Evolutionary conservation across 2,329 filamentous ascomycete species (phyloP), one percentile per base, ranked within the genome.

Genomic region (Fusarium euwallaceae): DNA sequence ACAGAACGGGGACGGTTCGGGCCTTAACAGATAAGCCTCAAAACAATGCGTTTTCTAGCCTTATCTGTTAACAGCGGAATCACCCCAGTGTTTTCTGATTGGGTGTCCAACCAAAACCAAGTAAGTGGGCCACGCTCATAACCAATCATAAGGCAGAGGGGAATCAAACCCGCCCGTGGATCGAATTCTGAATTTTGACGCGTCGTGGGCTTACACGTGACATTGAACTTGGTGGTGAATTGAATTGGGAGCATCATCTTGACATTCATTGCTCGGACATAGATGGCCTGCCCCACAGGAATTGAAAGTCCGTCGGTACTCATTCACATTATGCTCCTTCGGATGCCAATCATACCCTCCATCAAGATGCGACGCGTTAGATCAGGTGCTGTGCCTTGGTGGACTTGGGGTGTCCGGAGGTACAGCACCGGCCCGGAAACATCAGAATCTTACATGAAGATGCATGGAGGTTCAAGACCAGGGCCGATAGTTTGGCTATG

Each of bases 111-210:
- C 27, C 4, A 51, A 51, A 29, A 27, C 22, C 4, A 11, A 27
- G 7, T 0, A 16, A 3, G 12, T 29, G 45, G 14, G 8, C 9
- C 22, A 2, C 0, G 0, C 4, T 11, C 0, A 3, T 14, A 27
- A 9, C 45, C 45, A 51, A 51, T 51, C 45, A 51, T 4, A 51
- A 51, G 9, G 8, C 45, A 51, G 45, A 51, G 14, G 45, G 45
- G 22, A 48, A 14, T 48, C 43, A 22, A 48, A 24, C 43, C 43
- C 43, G 6, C 20, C 43, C 20, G 43, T 45, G 20, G 41, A 22
- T 12, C 17, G n/a, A n/a, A 11, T 24, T 27, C 4, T 27, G 43
- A 48, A 48, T 48, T 10, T 24, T 14, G 22, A 48, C 41, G 41
- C 41, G 22, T 48, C 43, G 16, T 48, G 45, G n/a, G 45, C 22